Conservation (phyloP, 805 yeast species). For the Candida schatavii region DNA sequence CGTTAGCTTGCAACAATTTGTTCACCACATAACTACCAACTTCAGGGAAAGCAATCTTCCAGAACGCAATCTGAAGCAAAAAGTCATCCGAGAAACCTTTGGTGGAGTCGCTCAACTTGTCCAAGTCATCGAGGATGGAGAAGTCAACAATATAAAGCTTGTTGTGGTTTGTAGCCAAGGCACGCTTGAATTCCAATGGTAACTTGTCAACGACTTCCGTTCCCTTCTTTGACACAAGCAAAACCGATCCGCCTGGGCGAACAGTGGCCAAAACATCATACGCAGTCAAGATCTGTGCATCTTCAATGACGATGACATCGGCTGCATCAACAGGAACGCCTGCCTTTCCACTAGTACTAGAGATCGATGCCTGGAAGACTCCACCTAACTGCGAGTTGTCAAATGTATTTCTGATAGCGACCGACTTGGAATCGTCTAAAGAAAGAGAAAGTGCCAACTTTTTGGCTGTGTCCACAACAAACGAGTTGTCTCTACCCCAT, state of each 20-base stretch:
- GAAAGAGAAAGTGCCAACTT: constrained; percentile 69
- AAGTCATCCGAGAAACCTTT: constrained; percentile 72
- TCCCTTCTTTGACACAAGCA: constrained; percentile 41
- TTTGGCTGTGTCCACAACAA: constrained; percentile 53
- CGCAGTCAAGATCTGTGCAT: constrained; percentile 48
- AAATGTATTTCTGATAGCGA: constrained; percentile 59
- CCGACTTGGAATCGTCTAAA: constrained; percentile 50
- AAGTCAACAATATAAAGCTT: constrained; percentile 59
- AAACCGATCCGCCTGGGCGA: constrained; percentile 52
- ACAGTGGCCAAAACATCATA: constrained; percentile 65
- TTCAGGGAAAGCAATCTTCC: constrained; percentile 66
- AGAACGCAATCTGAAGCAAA: constrained; percentile 76
- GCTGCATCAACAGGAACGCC: constrained; percentile 49
- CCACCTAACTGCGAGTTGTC: constrained; percentile 79
- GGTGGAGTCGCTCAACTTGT: constrained; percentile 48
- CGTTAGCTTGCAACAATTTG: constrained; percentile 76
- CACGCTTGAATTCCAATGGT: constrained; percentile 50
- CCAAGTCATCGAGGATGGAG: constrained; percentile 60
- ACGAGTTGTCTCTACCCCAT: constrained; percentile 69
- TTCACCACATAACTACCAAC: constrained; percentile 66
- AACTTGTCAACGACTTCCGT: constrained; percentile 51
- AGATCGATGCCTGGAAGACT: constrained; percentile 63
- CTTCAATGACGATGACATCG: constrained; percentile 63
- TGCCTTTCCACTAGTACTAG: constrained; percentile 21
- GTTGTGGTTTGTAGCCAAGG: constrained; percentile 51